These are phyloP conservation scores for Lachancea fermentati DNA, from an alignment of 805 yeast genomes.

Conservation along the genomic window DNA sequence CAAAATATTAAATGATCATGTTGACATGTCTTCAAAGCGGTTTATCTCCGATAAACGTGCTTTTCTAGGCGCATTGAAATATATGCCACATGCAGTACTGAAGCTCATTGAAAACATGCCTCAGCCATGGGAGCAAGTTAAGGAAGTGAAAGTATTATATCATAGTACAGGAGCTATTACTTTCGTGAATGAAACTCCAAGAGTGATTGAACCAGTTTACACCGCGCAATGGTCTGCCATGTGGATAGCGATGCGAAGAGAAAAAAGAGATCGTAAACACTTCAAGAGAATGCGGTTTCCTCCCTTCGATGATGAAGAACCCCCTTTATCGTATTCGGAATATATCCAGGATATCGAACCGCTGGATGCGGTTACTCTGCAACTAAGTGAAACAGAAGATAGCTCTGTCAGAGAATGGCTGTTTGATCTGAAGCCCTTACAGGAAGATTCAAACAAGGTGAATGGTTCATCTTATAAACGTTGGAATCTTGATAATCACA, in stretches of 20 bases:
- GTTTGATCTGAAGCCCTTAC: conserved; percentile 69
- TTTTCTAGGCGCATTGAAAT: conserved; percentile 85
- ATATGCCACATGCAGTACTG: conserved; percentile 90
- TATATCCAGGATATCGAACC: conserved; percentile 69
- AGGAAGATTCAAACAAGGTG: conserved; percentile 47
- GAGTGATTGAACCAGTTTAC: conserved; percentile 88
- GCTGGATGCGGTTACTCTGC: conserved; percentile 62
- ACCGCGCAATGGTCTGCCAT: conserved; percentile 92
- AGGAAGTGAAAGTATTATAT: conserved; percentile 82
- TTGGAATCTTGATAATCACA: conserved; percentile 60
- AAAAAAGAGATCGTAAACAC: conserved; percentile 83
- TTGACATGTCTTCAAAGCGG: conserved; percentile 74
- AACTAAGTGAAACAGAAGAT: conserved; percentile 61
- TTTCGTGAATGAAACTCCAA: conserved; percentile 85
- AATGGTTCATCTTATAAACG: conserved; percentile 73
- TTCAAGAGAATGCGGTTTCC: conserved; percentile 93
- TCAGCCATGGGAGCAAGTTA: conserved; percentile 91
- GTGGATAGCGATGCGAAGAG: conserved; percentile 92
- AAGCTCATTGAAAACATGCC: conserved; percentile 95
- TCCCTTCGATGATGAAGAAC: conserved; percentile 96
- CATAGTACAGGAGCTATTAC: conserved; percentile 93
- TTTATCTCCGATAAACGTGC: conserved; percentile 82
- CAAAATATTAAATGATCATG: conserved; percentile 75
- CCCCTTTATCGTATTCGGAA: conserved; percentile 79
- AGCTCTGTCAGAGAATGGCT: conserved; percentile 65